Evolutionary conservation across 2,329 filamentous ascomycete genomes (phyloP).

Genomic region (Pseudogymnoascus sp.): DNA sequence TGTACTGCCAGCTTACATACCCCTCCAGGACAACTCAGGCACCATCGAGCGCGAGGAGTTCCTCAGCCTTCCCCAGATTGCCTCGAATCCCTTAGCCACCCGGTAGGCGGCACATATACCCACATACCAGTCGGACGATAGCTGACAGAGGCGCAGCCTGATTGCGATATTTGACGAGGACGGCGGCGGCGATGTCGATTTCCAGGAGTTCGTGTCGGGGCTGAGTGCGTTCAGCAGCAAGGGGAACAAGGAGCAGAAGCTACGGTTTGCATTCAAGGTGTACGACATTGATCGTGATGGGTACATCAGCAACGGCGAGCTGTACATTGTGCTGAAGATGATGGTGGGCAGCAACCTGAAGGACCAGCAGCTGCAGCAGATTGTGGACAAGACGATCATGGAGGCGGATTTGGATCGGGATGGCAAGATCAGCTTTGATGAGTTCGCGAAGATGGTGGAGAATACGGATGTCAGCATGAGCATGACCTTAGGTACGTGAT

Average conservation of each 20-base stretch:
- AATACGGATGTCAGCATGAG: slow-evolving; percentile 75
- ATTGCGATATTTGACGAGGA: slow-evolving; percentile 99
- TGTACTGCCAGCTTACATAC: slow-evolving; percentile 8
- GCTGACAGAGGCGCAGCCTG: slow-evolving; percentile 53
- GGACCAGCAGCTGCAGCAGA: slow-evolving; percentile 97
- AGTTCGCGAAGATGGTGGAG: slow-evolving; percentile 98
- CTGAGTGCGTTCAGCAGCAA: slow-evolving; percentile 94
- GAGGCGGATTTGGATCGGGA: slow-evolving; percentile 94
- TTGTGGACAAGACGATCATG: slow-evolving; percentile 99
- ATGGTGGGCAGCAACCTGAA: slow-evolving; percentile 99
- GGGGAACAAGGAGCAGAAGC: slow-evolving; percentile 98
- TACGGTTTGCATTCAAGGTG: slow-evolving; percentile 96
- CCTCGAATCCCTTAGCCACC: slow-evolving; percentile 92
- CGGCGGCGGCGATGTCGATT: slow-evolving; percentile 94
- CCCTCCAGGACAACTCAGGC: slow-evolving; percentile 82
- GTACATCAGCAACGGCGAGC: slow-evolving; percentile 96
- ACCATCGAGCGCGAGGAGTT: slow-evolving; percentile 99
- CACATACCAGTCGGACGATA: neutral
- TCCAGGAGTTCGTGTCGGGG: slow-evolving; percentile 95
- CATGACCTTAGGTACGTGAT: slow-evolving; percentile 57
- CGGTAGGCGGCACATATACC: slow-evolving; percentile 44
- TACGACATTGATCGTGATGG: slow-evolving; percentile 99
- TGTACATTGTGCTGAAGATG: slow-evolving; percentile 99
- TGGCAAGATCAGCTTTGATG: slow-evolving; percentile 97
- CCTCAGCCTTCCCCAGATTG: slow-evolving; percentile 92